phyloP scores from a whole-genome alignment of 345 rosid genomes.

The Salix brachista region DNA sequence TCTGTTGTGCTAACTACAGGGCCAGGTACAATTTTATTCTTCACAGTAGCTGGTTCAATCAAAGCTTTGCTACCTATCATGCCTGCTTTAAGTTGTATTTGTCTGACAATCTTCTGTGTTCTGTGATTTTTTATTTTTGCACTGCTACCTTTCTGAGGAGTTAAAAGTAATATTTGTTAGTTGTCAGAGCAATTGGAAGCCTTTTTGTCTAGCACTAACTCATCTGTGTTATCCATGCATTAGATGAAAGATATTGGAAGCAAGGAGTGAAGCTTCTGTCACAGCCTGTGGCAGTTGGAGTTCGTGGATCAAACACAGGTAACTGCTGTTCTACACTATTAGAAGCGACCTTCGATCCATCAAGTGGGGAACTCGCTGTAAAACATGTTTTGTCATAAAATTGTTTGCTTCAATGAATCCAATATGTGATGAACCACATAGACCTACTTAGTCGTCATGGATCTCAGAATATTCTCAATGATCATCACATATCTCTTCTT shows the following conservation, averaged over 20 bases:
- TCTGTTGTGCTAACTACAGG: constrained; percentile 57
- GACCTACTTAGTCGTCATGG: too few species aligned
- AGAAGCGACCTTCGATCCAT: constrained; percentile 64
- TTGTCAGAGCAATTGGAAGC: not conserved
- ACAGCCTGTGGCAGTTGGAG: constrained; percentile 49
- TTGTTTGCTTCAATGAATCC: too few species aligned
- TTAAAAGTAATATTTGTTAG: too few species aligned
- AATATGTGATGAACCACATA: too few species aligned
- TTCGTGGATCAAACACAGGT: constrained; percentile 5
- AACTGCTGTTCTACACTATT: constrained; percentile 35
- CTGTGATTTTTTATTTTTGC: not conserved
- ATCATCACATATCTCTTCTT: too few species aligned
- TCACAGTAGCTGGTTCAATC: not conserved
- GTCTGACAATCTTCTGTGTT: not conserved
- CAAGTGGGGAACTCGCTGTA: constrained; percentile 52
- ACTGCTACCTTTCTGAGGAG: not conserved
- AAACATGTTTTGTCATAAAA: constrained; percentile 19
- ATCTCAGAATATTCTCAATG: too few species aligned
- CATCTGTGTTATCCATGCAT: constrained; percentile 4
- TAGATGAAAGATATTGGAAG: constrained; percentile 72
- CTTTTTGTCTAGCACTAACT: not conserved
- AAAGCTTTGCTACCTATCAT: not conserved
- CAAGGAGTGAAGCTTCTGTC: constrained; percentile 89
- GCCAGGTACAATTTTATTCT: constrained; percentile 47
- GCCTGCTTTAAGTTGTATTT: not conserved